These are phyloP conservation scores for Aspergillus caelatus DNA, from an alignment of 2,329 filamentous ascomycete species.

Conservation along the genomic window DNA sequence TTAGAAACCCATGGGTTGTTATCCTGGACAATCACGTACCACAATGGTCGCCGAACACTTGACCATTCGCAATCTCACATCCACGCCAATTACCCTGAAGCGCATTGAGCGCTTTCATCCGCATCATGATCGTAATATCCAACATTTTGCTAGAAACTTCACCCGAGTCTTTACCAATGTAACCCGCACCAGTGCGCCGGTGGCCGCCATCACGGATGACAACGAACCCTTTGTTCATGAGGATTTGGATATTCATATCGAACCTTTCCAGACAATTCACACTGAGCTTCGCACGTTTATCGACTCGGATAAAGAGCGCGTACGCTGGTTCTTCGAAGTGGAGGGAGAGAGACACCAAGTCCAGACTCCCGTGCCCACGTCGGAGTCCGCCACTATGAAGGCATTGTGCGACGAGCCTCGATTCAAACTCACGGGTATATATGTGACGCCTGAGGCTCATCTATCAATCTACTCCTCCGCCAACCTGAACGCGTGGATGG, in stretches of 20 bases:
- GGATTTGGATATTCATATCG: conserved; percentile 65
- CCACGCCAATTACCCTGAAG: conserved; percentile 71
- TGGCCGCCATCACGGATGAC: conserved; percentile 51
- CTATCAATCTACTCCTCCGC: conserved; percentile 71
- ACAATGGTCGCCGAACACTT: conserved; percentile 51
- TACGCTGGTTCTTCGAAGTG: conserved; percentile 74
- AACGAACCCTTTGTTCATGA: conserved; percentile 64
- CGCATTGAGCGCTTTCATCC: conserved; percentile 72
- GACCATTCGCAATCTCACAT: conserved; percentile 80
- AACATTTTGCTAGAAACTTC: conserved; percentile 52
- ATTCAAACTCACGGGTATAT: conserved; percentile 67
- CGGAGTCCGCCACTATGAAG: conserved; percentile 63
- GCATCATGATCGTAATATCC: conserved; percentile 45
- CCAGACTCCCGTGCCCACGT: conserved; percentile 67
- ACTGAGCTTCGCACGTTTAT: conserved; percentile 66
- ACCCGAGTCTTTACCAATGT: conserved; percentile 47
- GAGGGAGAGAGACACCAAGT: conserved; percentile 69
- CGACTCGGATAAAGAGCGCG: conserved; percentile 61
- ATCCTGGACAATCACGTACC: background rate
- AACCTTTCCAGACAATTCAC: conserved; percentile 67
- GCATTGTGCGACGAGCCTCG: conserved; percentile 57
- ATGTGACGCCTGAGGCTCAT: conserved; percentile 58
- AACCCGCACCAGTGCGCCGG: conserved; percentile 46
- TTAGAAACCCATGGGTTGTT: conserved; percentile 4
- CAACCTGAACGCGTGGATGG: conserved; percentile 78